A percentile compares a stretch with the other conserved stretches of the same genome.
Conservation (phyloP, 2,329 filamentous ascomycete genomes). For the Colletotrichum coccodes region DNA sequence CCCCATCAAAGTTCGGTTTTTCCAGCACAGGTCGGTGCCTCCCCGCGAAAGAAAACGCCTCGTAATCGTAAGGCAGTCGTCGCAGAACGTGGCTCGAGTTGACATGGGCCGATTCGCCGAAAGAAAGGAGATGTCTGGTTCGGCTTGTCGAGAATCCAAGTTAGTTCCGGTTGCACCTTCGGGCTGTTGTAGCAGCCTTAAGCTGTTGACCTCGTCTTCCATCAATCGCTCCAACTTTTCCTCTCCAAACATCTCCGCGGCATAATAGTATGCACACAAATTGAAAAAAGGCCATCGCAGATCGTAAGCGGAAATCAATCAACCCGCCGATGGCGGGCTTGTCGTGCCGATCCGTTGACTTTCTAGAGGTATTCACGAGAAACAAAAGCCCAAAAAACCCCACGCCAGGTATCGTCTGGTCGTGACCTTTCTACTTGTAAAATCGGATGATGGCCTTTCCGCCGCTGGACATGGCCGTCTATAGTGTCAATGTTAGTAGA, state of each 20-base stretch:
- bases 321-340: slow-evolving; percentile 12
- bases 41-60: slow-evolving; percentile 19
- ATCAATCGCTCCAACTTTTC: slow-evolving; percentile 29
- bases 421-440: slow-evolving; percentile 42
- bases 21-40: slow-evolving; percentile 3
- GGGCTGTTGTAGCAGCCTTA: slow-evolving; percentile 8
- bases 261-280: slow-evolving; percentile 32
- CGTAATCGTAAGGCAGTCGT: slow-evolving; percentile 23
- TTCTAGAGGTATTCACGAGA: slow-evolving; percentile 36
- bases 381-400: slow-evolving; percentile 25
- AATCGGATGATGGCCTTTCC: slow-evolving; percentile 56
- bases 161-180: slow-evolving; percentile 24
- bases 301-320: slow-evolving; percentile 31
- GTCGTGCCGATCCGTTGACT: slow-evolving; percentile 30
- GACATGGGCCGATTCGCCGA: slow-evolving; percentile 10
- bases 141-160: slow-evolving; percentile 8
- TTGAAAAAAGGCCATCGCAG: slow-evolving; percentile 30
- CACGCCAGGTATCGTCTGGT: slow-evolving; percentile 36
- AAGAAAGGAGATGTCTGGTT: slow-evolving; percentile 21
- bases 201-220: slow-evolving; percentile 13
- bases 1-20: neutral
- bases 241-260: slow-evolving; percentile 29
- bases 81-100: slow-evolving; percentile 20
- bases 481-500: neutral
- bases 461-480: slow-evolving; percentile 56